A percentile compares a stretch with the other conserved stretches of the same genome.
Conservation (phyloP, 2,329 filamentous ascomycete species). For the Macrophomina phaseolina region DNA sequence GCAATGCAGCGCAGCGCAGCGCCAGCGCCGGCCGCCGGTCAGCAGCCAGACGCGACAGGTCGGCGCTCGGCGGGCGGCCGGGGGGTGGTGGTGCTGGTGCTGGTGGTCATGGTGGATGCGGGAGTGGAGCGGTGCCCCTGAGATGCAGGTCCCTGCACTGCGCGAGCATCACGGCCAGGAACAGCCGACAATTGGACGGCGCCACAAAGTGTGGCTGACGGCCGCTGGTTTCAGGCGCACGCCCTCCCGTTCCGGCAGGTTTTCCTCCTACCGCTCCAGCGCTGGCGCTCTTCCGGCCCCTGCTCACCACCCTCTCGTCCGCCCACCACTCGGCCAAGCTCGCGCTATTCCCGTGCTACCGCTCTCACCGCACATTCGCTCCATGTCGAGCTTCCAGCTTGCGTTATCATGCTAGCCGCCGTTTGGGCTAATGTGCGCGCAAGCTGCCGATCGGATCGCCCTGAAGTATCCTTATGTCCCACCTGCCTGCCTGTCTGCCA, state of each 20-base stretch:
- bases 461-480: constrained; percentile 25
- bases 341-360: constrained; percentile 23
- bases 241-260: constrained; percentile 15
- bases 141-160: constrained; percentile 19
- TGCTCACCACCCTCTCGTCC: constrained; percentile 12
- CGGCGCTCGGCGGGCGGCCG: neutral
- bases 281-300: neutral
- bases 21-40: neutral
- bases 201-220: constrained; percentile 20
- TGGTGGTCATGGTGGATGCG: no score
- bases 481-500: constrained; percentile 11
- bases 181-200: constrained; percentile 12
- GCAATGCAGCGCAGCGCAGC: neutral
- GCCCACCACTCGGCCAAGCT: constrained; percentile 8
- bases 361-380: constrained; percentile 23
- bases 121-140: constrained; percentile 12
- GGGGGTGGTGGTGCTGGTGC: neutral
- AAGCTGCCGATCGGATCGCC: constrained; percentile 23
- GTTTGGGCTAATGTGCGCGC: constrained; percentile 22
- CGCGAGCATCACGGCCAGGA: constrained; percentile 7
- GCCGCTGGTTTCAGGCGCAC: constrained; percentile 16
- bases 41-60: neutral
- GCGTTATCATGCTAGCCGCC: constrained; percentile 26
- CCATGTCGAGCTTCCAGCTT: constrained; percentile 15
- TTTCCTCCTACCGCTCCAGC: constrained; percentile 5